Percentiles rank a stretch among this genome's conserved stretches.
phyloP scores from a whole-genome alignment of 352 stramenopile species.

The Blastocystis sp. region DNA sequence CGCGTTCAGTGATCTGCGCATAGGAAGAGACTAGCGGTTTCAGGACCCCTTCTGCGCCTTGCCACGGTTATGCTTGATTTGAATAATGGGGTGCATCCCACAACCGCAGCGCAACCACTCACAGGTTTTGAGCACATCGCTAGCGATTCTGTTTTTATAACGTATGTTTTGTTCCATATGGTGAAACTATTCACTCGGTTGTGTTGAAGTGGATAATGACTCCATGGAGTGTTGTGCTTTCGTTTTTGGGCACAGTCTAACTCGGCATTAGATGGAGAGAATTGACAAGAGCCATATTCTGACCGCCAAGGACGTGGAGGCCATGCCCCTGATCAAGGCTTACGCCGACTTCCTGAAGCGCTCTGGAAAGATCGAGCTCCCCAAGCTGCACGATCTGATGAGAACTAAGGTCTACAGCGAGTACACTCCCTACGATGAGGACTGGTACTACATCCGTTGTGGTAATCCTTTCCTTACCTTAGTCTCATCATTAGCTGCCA shows the following conservation, averaged over 20 bases:
- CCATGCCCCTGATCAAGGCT: conserved; percentile 62
- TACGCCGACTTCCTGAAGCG: conserved; percentile 67
- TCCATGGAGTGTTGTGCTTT: too few species aligned
- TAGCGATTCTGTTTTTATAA: background rate
- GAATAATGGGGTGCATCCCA: background rate
- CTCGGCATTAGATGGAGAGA: background rate
- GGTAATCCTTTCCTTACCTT: conserved; percentile 2
- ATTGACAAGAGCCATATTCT: conserved; percentile 65
- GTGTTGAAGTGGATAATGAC: too few species aligned
- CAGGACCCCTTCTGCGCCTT: background rate
- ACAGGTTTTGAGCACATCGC: background rate
- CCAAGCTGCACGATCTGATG: conserved; percentile 69
- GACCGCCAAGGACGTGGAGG: conserved; percentile 63
- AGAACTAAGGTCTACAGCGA: conserved; percentile 66
- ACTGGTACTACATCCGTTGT: conserved; percentile 69
- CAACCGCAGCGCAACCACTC: background rate
- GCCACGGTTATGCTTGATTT: background rate
- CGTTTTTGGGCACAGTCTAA: too few species aligned
- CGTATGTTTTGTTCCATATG: background rate
- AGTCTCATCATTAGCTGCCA: conserved; percentile 41
- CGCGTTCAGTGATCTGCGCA: too few species aligned
- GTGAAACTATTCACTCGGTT: too few species aligned
- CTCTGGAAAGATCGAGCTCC: conserved; percentile 58
- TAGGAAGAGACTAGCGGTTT: background rate
- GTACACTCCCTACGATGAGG: conserved; percentile 65